Evolutionary conservation across 306 rosid species (phyloP), one percentile per base, ranked within the genome.

Genomic region (Vigna mungo): DNA sequence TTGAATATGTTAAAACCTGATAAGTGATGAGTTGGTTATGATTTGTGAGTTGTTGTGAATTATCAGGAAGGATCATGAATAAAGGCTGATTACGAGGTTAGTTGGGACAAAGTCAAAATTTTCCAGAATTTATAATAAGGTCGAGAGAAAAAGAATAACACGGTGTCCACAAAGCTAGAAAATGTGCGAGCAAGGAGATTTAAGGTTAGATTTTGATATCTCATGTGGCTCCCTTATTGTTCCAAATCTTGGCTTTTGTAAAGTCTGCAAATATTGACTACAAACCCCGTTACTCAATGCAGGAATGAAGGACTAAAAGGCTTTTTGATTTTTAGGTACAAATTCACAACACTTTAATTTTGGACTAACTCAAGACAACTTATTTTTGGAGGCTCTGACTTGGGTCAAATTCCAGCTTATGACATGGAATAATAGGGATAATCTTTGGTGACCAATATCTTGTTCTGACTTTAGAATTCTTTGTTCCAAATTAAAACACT

Each of bases 1-100:
- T 30, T 82, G 49, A 49, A 60, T 41, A 20, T 41, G 53, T 46
- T 68, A 1, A 9, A 68, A 4, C 12, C 23, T 58, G 39, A 30
- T 41, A 32, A 56, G 48, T 61, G 16, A 55, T 46, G 62, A 55
- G 41, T 52, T 41, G 21, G 36, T 75, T 62, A 37, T 10, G 60
- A 68, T 72, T 49, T 43, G 7, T 74, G 68, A 71, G 8, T 70
- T 82, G 4, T 69, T 83, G 72, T 51, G 54, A 51, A 72, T 77
- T 93, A 20, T 20, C 21, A 94, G 98, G 77, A 90, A 90, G 97
- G 97, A 27, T 90, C 96, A 25, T 78, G 88, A 52, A 80, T 90
- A 71, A 90, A 86, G 86, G 96, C 92, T 27, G 93, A 92, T 87
- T 92, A 89, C 37, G 97, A 90, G 78, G 91, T 92, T 82, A 80